phyloP scores from a whole-genome alignment of 805 yeast genomes.

The Zygoascus flipseniorum region DNA sequence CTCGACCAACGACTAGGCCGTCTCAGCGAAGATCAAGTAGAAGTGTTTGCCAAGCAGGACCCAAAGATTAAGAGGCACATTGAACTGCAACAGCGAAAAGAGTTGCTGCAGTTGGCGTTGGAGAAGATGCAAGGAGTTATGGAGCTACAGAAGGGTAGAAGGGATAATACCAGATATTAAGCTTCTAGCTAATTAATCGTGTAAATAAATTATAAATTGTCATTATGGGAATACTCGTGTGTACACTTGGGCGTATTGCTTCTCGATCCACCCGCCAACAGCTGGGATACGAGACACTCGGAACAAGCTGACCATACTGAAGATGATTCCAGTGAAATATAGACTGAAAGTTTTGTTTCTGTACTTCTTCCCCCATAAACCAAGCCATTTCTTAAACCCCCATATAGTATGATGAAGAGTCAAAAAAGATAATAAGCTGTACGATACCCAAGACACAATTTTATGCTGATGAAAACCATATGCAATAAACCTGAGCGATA shows the following conservation, averaged over 20 bases:
- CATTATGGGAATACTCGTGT: slow-evolving; percentile 1
- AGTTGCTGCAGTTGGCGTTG: slow-evolving; percentile 73
- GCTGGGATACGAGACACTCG: slow-evolving; percentile 7
- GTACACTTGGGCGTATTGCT: slow-evolving; percentile 11
- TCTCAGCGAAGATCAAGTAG: slow-evolving; percentile 69
- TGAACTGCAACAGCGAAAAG: slow-evolving; percentile 89
- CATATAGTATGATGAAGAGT: slow-evolving; percentile 46
- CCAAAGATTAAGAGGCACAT: slow-evolving; percentile 84
- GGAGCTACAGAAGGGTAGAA: slow-evolving; percentile 43
- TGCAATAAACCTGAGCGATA: slow-evolving; percentile 44
- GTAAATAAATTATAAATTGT: background rate
- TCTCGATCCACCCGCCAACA: slow-evolving; percentile 16
- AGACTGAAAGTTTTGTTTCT: slow-evolving; percentile 2
- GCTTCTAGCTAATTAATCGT: background rate
- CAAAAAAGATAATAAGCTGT: slow-evolving; percentile 30
- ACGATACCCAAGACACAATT: slow-evolving; percentile 25
- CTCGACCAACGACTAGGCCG: slow-evolving; percentile 66
- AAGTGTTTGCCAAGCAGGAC: slow-evolving; percentile 87
- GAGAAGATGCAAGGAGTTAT: slow-evolving; percentile 78
- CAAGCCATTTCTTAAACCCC: slow-evolving; percentile 44
- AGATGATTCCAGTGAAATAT: background rate
- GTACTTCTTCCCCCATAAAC: slow-evolving; percentile 13
- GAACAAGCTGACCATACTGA: slow-evolving; percentile 5
- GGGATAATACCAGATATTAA: background rate
- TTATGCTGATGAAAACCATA: slow-evolving; percentile 30